These are phyloP conservation scores for Botrytis aclada DNA, from an alignment of 2,329 filamentous ascomycete genomes.

Conservation along the genomic window DNA sequence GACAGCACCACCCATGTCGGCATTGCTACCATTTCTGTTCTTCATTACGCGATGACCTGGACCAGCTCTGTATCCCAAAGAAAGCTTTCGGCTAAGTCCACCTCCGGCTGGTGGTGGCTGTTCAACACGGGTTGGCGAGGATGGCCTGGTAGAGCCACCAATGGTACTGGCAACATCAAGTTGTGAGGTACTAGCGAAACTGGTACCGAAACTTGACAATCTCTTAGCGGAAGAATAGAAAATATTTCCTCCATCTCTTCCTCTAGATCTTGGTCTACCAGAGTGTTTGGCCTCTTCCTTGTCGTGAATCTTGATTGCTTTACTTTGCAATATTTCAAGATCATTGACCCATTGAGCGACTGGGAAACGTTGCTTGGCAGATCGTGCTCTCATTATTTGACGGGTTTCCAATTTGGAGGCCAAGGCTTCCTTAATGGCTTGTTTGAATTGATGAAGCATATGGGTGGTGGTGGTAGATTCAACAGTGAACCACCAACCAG, in stretches of 20 bases:
- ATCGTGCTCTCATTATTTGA: constrained; percentile 61
- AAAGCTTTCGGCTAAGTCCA: constrained; percentile 16
- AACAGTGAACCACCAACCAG: constrained; percentile 68
- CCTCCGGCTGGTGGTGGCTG: constrained; percentile 13
- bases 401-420: constrained; percentile 54
- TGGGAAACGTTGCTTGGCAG: constrained; percentile 63
- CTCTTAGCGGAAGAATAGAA: constrained; percentile 10
- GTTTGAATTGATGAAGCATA: constrained; percentile 62
- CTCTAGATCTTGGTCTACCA: constrained; percentile 20
- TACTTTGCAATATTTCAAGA: constrained; percentile 58
- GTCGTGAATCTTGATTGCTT: constrained; percentile 48
- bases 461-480: constrained; percentile 63
- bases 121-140: constrained; percentile 5
- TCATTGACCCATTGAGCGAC: constrained; percentile 66
- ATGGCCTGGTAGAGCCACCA: constrained; percentile 9
- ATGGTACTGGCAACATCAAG: constrained; percentile 17
- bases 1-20: not conserved
- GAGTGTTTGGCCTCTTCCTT: constrained; percentile 15
- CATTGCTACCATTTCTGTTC: not conserved
- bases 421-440: constrained; percentile 59
- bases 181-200: constrained; percentile 17
- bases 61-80: constrained; percentile 18
- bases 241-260: constrained; percentile 5
- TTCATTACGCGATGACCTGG: constrained; percentile 17
- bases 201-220: constrained; percentile 14